These are phyloP conservation scores for Aethionema arabicum DNA, from an alignment of 345 rosid genomes.

Conservation along the genomic window DNA sequence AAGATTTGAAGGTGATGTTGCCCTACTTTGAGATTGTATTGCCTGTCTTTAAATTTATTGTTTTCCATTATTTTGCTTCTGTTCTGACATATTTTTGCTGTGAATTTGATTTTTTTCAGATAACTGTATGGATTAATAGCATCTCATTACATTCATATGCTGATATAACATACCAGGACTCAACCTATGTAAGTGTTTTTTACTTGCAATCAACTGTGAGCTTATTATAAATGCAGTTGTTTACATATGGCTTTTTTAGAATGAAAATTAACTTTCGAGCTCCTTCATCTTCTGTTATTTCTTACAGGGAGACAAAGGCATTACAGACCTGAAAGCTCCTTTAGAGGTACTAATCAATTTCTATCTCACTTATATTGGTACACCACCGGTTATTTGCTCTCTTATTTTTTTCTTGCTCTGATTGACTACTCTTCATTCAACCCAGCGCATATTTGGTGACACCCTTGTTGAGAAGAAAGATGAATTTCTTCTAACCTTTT, in stretches of 20 bases:
- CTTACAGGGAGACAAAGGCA: slow-evolving; percentile 74
- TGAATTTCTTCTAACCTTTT: slow-evolving; percentile 72
- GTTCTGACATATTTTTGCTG: neutral
- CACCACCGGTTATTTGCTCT: neutral
- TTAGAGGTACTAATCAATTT: slow-evolving; percentile 58
- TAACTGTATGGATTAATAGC: slow-evolving; percentile 69
- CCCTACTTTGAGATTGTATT: neutral
- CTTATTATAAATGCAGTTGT: too few species aligned
- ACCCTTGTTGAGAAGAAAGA: slow-evolving; percentile 77
- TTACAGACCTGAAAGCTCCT: slow-evolving; percentile 76
- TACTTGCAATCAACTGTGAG: neutral
- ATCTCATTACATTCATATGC: slow-evolving; percentile 69
- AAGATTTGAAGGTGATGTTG: slow-evolving; percentile 60
- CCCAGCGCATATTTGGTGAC: slow-evolving; percentile 79
- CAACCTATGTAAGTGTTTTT: slow-evolving; percentile 59
- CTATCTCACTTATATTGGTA: neutral
- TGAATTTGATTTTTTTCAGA: slow-evolving; percentile 48
- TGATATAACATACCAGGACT: slow-evolving; percentile 61
- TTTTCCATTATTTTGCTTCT: slow-evolving; percentile 10
- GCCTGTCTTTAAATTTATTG: neutral
- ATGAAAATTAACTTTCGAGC: slow-evolving; percentile 2
- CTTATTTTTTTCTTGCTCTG: slow-evolving; percentile 13
- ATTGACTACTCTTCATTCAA: slow-evolving; percentile 20
- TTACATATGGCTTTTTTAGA: slow-evolving; percentile 2
- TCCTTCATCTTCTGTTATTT: slow-evolving; percentile 20